A percentile compares a stretch with the other conserved stretches of the same genome.
Conservation (phyloP, 2,329 filamentous ascomycete genomes). For the Stagonosporopsis rhizophila region DNA sequence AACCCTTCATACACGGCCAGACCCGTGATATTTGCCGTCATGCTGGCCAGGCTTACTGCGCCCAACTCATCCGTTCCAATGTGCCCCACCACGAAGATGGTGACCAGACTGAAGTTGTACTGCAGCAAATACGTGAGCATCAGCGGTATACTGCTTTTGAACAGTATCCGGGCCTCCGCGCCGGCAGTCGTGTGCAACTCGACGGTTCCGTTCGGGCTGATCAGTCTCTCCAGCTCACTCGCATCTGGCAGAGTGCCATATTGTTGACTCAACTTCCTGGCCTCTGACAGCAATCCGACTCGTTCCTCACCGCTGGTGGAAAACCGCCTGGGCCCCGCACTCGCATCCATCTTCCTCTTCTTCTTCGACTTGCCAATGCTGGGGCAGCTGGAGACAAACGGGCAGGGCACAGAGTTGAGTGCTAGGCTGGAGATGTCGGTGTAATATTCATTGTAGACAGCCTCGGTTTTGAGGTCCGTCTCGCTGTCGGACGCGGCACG, state of each 20-base stretch:
- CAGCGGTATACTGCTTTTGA: constrained; percentile 57
- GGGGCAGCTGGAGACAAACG: constrained; percentile 21
- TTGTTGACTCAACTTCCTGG: constrained; percentile 26
- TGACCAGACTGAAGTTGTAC: constrained; percentile 61
- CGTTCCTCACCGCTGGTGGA: constrained; percentile 38
- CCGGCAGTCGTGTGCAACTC: constrained; percentile 34
- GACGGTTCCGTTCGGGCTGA: constrained; percentile 31
- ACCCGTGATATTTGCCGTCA: constrained; percentile 63
- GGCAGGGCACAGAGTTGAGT: constrained; percentile 30
- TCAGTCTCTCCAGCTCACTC: constrained; percentile 37
- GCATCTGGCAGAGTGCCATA: constrained; percentile 40
- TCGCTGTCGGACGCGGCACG: constrained; percentile 14
- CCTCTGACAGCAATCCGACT: constrained; percentile 33
- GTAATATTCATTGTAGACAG: constrained; percentile 11
- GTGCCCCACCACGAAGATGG: constrained; percentile 61
- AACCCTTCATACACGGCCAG: constrained; percentile 61
- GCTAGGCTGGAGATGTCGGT: constrained; percentile 36
- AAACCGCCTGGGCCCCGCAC: constrained; percentile 40
- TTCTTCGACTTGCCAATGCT: constrained; percentile 24
- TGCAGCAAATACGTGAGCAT: constrained; percentile 63
- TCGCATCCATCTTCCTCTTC: constrained; percentile 41
- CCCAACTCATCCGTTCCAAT: constrained; percentile 61
- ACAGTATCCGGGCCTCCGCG: constrained; percentile 44
- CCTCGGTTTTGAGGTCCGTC: constrained; percentile 12
- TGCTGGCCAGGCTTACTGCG: constrained; percentile 60